These are phyloP conservation scores for Quercus phellos DNA, from an alignment of 331 rosid species.

Conservation along the genomic window DNA sequence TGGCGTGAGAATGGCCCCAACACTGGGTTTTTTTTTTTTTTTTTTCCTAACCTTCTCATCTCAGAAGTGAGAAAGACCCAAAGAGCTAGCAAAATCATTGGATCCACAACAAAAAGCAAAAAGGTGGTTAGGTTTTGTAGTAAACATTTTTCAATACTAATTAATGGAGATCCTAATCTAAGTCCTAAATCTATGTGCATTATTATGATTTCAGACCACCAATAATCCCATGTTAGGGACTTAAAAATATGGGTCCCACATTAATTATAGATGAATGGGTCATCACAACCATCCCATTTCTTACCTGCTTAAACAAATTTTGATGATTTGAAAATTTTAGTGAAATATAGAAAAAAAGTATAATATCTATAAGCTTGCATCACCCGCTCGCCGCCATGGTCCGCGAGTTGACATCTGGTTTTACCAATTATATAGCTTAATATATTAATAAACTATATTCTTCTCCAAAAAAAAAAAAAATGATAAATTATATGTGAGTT, in stretches of 20 bases:
- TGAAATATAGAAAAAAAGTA: not conserved
- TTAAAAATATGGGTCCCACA: slow-evolving; percentile 27
- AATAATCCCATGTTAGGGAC: slow-evolving; percentile 30
- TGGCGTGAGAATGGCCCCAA: slow-evolving; percentile 32
- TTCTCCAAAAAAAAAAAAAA: too few species aligned
- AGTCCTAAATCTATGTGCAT: slow-evolving; percentile 29
- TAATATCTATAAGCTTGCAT: not conserved
- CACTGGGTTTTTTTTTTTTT: not conserved
- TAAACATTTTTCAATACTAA: slow-evolving; percentile 20
- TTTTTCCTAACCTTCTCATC: slow-evolving; percentile 15
- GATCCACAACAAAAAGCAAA: slow-evolving; percentile 51
- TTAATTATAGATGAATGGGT: slow-evolving; percentile 18
- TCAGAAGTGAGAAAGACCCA: slow-evolving; percentile 19
- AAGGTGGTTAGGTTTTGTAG: slow-evolving; percentile 39
- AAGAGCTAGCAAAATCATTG: slow-evolving; percentile 45
- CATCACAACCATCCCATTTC: slow-evolving; percentile 33
- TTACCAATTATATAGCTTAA: not conserved
- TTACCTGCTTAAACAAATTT: slow-evolving; percentile 18
- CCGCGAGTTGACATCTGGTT: slow-evolving; percentile 20
- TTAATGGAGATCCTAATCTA: slow-evolving; percentile 34
- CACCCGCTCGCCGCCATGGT: slow-evolving; percentile 24
- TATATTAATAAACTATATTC: too few species aligned
- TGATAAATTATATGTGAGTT: too few species aligned
- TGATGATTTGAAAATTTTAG: slow-evolving; percentile 12
- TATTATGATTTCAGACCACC: slow-evolving; percentile 22